Evolutionary conservation across 2,329 filamentous ascomycete genomes (phyloP).

Genomic region (Penicillium sp.): DNA sequence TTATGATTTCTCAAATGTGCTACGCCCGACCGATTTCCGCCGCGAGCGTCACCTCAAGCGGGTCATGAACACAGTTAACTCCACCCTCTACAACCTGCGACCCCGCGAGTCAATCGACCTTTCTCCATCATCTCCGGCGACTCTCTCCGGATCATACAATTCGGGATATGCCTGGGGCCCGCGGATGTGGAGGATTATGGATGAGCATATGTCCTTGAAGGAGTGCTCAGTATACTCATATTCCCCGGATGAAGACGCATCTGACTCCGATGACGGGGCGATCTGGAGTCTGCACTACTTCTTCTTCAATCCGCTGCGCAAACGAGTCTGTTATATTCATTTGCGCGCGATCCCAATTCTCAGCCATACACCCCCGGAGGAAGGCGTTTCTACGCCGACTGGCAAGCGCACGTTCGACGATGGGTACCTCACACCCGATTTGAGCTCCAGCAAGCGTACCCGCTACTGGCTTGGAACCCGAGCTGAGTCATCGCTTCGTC

Average conservation of each 20-base stretch:
- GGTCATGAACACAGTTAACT: constrained; percentile 86
- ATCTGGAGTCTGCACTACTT: constrained; percentile 98
- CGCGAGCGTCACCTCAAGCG: constrained; percentile 76
- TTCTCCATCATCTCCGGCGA: constrained; percentile 42
- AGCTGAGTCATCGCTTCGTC: constrained; percentile 44
- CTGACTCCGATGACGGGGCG: constrained; percentile 87
- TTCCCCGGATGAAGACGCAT: constrained; percentile 84
- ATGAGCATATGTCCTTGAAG: constrained; percentile 90
- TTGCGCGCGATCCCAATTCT: constrained; percentile 76
- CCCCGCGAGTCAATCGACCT: constrained; percentile 55
- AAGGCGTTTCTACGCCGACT: constrained; percentile 42
- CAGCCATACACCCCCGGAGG: constrained; percentile 66
- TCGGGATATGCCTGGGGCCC: constrained; percentile 72
- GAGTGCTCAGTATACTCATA: constrained; percentile 91
- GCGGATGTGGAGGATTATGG: constrained; percentile 86
- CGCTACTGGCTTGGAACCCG: constrained; percentile 83
- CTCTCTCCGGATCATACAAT: constrained; percentile 49
- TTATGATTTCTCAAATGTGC: constrained; percentile 93
- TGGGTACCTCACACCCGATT: constrained; percentile 51
- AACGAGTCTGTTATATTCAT: constrained; percentile 92
- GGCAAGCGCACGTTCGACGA: constrained; percentile 51
- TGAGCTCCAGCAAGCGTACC: constrained; percentile 74
- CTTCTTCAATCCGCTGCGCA: constrained; percentile 91
- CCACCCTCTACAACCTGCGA: constrained; percentile 80
- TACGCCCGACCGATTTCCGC: constrained; percentile 86